Evolutionary conservation across 1,284 basidiomycete species (phyloP).

Genomic region (Ustilago sp.): DNA sequence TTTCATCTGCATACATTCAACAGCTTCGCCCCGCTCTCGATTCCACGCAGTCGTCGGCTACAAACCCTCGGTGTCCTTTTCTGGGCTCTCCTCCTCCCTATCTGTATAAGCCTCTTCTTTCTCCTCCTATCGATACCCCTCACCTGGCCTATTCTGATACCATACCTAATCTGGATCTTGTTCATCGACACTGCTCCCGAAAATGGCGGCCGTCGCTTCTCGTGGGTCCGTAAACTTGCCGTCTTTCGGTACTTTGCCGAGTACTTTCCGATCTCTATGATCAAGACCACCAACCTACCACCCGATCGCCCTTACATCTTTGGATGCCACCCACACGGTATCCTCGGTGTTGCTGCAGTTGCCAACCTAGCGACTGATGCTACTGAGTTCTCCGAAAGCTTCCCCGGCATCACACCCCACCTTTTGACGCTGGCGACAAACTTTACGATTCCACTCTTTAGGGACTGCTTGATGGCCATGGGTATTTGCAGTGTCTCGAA

Average conservation of each 20-base stretch:
- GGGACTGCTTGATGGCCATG: conserved; percentile 80
- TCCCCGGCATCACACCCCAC: conserved; percentile 92
- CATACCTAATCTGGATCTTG: conserved; percentile 85
- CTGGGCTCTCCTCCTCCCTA: conserved; percentile 84
- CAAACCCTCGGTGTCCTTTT: conserved; percentile 76
- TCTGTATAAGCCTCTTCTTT: conserved; percentile 79
- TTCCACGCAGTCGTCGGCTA: conserved; percentile 61
- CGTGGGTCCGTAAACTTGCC: conserved; percentile 79
- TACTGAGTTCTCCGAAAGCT: conserved; percentile 88
- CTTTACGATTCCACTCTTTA: conserved; percentile 91
- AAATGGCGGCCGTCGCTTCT: conserved; percentile 80
- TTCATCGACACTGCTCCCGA: conserved; percentile 81
- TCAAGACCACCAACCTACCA: conserved; percentile 78
- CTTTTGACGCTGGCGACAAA: conserved; percentile 87
- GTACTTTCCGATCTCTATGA: conserved; percentile 82
- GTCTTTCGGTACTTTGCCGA: conserved; percentile 89
- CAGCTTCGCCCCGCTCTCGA: conserved; percentile 62
- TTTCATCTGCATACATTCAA: background rate
- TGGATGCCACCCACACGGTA: conserved; percentile 71
- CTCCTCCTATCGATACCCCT: conserved; percentile 87
- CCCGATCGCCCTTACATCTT: conserved; percentile 93
- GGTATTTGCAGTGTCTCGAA: conserved; percentile 94
- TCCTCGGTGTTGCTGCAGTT: conserved; percentile 78
- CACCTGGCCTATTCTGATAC: conserved; percentile 84
- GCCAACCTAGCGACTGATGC: conserved; percentile 95